Evolutionary conservation across 139 green algal genomes (phyloP).

Genomic region (Micromonas commoda): DNA sequence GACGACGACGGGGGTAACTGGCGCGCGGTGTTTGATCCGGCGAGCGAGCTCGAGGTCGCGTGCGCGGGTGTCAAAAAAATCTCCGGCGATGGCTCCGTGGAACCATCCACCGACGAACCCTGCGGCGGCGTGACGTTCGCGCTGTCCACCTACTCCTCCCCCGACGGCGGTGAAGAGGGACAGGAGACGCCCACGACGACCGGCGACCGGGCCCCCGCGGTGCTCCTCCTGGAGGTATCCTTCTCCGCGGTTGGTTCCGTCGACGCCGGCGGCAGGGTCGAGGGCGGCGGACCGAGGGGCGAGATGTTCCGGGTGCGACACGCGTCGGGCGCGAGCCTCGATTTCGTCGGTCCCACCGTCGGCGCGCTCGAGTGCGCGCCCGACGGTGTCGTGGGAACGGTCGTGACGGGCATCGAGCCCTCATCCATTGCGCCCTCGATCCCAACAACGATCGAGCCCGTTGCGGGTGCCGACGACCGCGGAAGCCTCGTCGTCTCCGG

Average conservation of each 20-base stretch:
- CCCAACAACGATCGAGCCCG: not conserved
- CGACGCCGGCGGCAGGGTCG: not conserved
- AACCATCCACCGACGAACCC: not conserved
- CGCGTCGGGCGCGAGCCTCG: not conserved
- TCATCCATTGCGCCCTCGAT: too few relatives aligned
- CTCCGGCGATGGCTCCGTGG: not conserved
- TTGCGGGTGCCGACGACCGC: not conserved
- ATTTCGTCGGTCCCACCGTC: conserved; percentile 14
- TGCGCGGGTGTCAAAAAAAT: not conserved
- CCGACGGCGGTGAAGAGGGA: not conserved
- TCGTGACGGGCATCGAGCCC: not conserved
- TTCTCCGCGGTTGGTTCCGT: not conserved
- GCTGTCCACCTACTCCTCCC: not conserved
- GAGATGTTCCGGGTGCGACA: not conserved
- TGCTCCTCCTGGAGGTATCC: not conserved
- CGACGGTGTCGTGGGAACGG: not conserved
- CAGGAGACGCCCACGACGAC: not conserved
- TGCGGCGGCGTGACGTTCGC: not conserved
- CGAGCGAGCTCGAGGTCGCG: not conserved
- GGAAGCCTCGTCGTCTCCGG: not conserved
- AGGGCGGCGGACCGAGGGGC: not conserved
- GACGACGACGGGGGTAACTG: not conserved
- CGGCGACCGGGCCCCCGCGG: not conserved
- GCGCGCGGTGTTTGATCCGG: not conserved
- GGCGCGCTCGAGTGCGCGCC: not conserved